Conservation (phyloP, 768 basidiomycete genomes). For the Pleurotus platypus region DNA sequence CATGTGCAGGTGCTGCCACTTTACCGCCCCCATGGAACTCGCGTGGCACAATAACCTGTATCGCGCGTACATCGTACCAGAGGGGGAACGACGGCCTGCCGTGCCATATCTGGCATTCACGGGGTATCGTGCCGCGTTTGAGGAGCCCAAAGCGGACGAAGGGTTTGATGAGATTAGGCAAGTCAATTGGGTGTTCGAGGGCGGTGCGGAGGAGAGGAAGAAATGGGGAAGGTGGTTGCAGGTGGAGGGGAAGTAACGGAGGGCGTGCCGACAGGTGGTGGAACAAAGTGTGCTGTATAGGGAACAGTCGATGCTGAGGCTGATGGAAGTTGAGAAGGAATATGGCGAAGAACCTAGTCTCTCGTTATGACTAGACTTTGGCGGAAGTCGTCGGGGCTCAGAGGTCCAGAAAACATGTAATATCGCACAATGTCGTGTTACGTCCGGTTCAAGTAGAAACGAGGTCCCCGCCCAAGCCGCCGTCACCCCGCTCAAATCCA, state of each 20-base stretch:
- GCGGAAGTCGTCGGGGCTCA: too few species aligned
- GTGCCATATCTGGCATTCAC: slow-evolving; percentile 60
- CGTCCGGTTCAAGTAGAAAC: too few species aligned
- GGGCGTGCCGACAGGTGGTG: too few species aligned
- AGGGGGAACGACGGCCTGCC: slow-evolving; percentile 44
- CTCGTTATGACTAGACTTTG: too few species aligned
- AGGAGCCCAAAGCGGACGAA: slow-evolving; percentile 64
- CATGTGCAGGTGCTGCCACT: slow-evolving; percentile 63
- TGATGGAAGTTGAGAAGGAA: not conserved
- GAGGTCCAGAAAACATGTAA: too few species aligned
- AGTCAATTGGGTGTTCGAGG: slow-evolving; percentile 81
- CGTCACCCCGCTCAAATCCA: too few species aligned
- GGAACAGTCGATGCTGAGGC: too few species aligned
- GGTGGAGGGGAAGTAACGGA: slow-evolving; percentile 59
- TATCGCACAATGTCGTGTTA: too few species aligned
- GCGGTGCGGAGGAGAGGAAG: slow-evolving; percentile 63
- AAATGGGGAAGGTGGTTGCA: slow-evolving; percentile 88
- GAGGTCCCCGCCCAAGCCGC: too few species aligned
- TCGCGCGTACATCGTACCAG: slow-evolving; percentile 58
- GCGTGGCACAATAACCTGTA: slow-evolving; percentile 95
- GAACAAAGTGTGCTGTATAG: too few species aligned
- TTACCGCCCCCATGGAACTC: slow-evolving; percentile 72
- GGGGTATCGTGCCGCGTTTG: slow-evolving; percentile 54
- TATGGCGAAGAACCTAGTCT: not conserved
- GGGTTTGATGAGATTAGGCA: slow-evolving; percentile 75